Conservation (phyloP, 2,329 filamentous ascomycete genomes). For the Fusarium duplospermum region DNA sequence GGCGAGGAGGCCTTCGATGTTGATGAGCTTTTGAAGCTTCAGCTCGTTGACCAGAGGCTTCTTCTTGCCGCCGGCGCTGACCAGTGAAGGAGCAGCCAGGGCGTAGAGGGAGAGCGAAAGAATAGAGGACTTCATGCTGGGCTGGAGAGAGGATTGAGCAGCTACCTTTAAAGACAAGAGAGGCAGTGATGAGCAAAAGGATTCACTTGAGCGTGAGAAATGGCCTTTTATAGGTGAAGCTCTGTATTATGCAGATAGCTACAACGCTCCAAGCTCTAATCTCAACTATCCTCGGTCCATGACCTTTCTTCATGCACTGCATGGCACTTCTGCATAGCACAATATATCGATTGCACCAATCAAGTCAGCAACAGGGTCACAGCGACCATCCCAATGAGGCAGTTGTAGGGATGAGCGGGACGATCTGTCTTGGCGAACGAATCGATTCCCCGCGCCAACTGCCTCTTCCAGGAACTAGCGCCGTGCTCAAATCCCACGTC, state of each 20-base stretch:
- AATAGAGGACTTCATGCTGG: constrained; percentile 41
- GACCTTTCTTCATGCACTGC: constrained; percentile 15
- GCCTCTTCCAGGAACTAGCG: constrained; percentile 41
- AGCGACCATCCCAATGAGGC: constrained; percentile 36
- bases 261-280: not conserved
- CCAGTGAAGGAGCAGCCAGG: constrained; percentile 41
- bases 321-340: constrained; percentile 26
- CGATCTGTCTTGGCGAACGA: constrained; percentile 35
- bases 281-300: not conserved
- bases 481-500: constrained; percentile 37
- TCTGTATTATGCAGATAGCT: not conserved
- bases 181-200: constrained; percentile 15
- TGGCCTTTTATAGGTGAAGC: not conserved
- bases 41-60: constrained; percentile 52
- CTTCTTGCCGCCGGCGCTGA: constrained; percentile 37
- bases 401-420: constrained; percentile 33
- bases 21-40: constrained; percentile 54
- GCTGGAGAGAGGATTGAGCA: not conserved
- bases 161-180: constrained; percentile 10
- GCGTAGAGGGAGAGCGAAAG: constrained; percentile 39
- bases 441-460: constrained; percentile 33
- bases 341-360: constrained; percentile 30
- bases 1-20: constrained; percentile 54
- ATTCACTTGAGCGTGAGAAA: not conserved
- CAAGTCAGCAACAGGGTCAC: not conserved